Evolutionary conservation across 495 filamentous ascomycete genomes (phyloP).

Genomic region (Daldinia loculata): DNA sequence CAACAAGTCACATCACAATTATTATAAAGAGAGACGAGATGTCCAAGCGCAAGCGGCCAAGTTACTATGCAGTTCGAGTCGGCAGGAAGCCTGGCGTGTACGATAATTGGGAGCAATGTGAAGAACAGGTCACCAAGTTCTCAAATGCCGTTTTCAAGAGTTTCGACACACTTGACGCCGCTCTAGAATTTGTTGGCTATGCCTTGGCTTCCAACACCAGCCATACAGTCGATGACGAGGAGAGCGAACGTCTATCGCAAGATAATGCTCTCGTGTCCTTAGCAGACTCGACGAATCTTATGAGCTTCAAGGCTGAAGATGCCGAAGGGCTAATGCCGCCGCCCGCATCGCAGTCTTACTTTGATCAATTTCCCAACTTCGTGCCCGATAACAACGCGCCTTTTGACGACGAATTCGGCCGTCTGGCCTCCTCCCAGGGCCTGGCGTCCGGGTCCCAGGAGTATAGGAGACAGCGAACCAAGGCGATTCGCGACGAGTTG

Average conservation of each 20-base stretch:
- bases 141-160: conserved; percentile 26
- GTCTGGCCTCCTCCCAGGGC: conserved; percentile 51
- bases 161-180: conserved; percentile 31
- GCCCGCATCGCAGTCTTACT: conserved; percentile 48
- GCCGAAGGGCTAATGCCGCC: conserved; percentile 17
- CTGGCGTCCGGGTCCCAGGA: conserved; percentile 44
- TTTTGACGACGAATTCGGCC: conserved; percentile 50
- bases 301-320: not conserved
- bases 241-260: not conserved
- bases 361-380: conserved; percentile 47
- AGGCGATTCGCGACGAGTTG: conserved; percentile 47
- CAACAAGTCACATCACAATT: not conserved
- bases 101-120: conserved; percentile 32
- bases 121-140: conserved; percentile 27
- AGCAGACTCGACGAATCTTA: not conserved
- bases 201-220: not conserved
- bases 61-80: conserved; percentile 36
- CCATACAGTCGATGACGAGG: not conserved
- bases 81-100: conserved; percentile 37
- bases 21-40: conserved; percentile 13
- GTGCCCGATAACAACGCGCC: conserved; percentile 41
- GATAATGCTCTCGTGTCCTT: not conserved
- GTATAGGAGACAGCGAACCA: conserved; percentile 46
- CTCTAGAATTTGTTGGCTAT: conserved; percentile 25
- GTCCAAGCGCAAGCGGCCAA: conserved; percentile 25